Evolutionary conservation across 306 rosid species (phyloP).

Genomic region (Dryas drummondii): DNA sequence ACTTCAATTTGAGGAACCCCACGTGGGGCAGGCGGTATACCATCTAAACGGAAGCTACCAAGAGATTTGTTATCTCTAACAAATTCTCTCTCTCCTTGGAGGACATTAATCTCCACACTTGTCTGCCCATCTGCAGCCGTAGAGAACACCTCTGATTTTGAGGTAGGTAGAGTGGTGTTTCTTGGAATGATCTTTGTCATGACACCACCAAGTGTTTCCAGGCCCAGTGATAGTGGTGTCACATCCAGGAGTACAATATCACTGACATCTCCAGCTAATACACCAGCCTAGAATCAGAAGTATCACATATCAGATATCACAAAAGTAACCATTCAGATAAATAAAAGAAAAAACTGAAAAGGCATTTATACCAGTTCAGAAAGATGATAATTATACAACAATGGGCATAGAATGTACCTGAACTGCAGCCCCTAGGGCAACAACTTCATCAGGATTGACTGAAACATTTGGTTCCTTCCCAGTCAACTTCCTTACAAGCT

Average conservation of each 20-base stretch:
- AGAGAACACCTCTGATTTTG: slow-evolving; percentile 93
- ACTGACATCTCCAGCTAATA: slow-evolving; percentile 86
- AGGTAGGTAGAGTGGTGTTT: slow-evolving; percentile 91
- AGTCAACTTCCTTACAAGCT: slow-evolving; percentile 80
- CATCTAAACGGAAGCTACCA: slow-evolving; percentile 91
- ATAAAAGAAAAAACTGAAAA: not conserved
- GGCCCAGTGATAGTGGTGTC: slow-evolving; percentile 72
- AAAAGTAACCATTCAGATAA: not conserved
- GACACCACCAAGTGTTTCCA: slow-evolving; percentile 91
- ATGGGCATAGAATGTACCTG: slow-evolving; percentile 44
- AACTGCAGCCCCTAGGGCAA: slow-evolving; percentile 95
- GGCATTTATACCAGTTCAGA: not conserved
- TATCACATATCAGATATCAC: not conserved
- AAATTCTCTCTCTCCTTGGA: slow-evolving; percentile 91
- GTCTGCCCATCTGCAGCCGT: slow-evolving; percentile 97
- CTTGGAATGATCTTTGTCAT: slow-evolving; percentile 94
- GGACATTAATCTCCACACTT: slow-evolving; percentile 90
- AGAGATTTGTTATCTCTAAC: slow-evolving; percentile 92
- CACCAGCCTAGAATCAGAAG: slow-evolving; percentile 67
- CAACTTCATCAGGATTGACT: slow-evolving; percentile 96
- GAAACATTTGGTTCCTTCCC: slow-evolving; percentile 91
- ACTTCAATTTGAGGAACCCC: slow-evolving; percentile 98
- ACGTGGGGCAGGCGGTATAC: slow-evolving; percentile 89
- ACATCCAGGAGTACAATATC: slow-evolving; percentile 92
- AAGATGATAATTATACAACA: not conserved